Evolutionary conservation across 179 eudicot genomes (phyloP), one percentile per base, ranked within the genome.

Genomic region (Spergularia azorica): DNA sequence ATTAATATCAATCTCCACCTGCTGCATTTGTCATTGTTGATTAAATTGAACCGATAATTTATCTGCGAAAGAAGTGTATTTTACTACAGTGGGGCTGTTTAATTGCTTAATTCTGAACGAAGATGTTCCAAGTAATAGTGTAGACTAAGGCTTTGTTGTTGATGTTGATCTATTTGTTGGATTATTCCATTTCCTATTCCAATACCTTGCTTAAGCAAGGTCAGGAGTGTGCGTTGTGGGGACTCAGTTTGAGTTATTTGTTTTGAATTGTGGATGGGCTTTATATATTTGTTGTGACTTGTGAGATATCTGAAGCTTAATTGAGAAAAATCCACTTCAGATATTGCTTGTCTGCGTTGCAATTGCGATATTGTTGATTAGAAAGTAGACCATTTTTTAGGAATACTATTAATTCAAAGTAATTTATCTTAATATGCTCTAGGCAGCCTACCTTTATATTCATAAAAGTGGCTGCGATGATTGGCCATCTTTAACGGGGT

Each of bases 401-500:
- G 16, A n/a, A 63, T 68, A 21, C 38, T 13, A 17, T 39, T 50
- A 68, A 43, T 17, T 68, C 15, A 20, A 18, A 17, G 36, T 48
- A 56, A 32, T 68, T 48, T 18, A 43, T 20, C 50, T n/a, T 52
- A 70, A 52, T 54, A 32, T 21, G 61, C 20, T 52, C 13, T 70
- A 6, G 46, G 61, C 59, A 70, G 13, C 11, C 43, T 26, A 6
- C 12, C 5, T 2, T 3, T 12, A 20, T 26, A 10, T 36, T 54
- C 39, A 21, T 43, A 13, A 46, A 72, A 56, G 41, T 39, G 50
- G 62, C 72, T 63, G 67, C 39, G 16, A 70, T 63, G 48, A 18
- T 36, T 36, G 56, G 55, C 64, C 68, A 6, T 55, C 17, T 59
- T 52, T 15, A 41, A 38, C 43, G 39, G n/a, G 58, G 39, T 72